Evolutionary conservation across 1,139 yeast genomes (phyloP).

Genomic region (Lodderomyces elongisporus): DNA sequence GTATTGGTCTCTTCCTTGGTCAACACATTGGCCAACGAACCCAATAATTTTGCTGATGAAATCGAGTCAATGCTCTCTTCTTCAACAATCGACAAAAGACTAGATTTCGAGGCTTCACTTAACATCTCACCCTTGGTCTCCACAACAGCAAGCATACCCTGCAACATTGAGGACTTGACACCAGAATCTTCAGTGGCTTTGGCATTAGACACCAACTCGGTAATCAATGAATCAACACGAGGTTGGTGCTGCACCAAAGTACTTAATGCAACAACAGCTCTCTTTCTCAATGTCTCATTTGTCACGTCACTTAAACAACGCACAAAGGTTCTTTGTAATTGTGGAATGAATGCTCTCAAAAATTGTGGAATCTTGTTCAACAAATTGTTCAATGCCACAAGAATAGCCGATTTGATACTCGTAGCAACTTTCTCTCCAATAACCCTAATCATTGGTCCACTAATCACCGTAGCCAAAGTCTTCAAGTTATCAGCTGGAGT

Average conservation of each 20-base stretch:
- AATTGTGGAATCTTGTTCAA: slow-evolving; percentile 83
- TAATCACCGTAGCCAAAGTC: slow-evolving; percentile 87
- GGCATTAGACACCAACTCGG: slow-evolving; percentile 77
- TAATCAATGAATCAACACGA: slow-evolving; percentile 86
- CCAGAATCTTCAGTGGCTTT: slow-evolving; percentile 53
- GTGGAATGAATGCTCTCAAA: slow-evolving; percentile 94
- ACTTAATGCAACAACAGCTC: slow-evolving; percentile 91
- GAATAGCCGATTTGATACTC: slow-evolving; percentile 88
- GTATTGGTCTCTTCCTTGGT: slow-evolving; percentile 59
- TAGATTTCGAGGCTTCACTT: slow-evolving; percentile 66
- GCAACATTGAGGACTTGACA: slow-evolving; percentile 79
- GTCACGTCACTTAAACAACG: slow-evolving; percentile 77
- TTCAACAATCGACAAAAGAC: slow-evolving; percentile 72
- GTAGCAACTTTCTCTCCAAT: slow-evolving; percentile 92
- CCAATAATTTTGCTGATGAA: slow-evolving; percentile 74
- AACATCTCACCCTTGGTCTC: slow-evolving; percentile 73
- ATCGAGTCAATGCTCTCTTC: slow-evolving; percentile 65
- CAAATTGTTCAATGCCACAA: slow-evolving; percentile 74
- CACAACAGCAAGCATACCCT: slow-evolving; percentile 81
- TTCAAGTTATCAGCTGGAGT: slow-evolving; percentile 78
- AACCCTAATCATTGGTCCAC: slow-evolving; percentile 97
- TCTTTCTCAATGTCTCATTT: slow-evolving; percentile 66
- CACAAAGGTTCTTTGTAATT: slow-evolving; percentile 93
- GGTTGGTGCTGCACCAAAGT: slow-evolving; percentile 86
- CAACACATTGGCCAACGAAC: slow-evolving; percentile 68